Conservation (phyloP, 805 yeast species). For the Sporopachydermia lactativora region DNA sequence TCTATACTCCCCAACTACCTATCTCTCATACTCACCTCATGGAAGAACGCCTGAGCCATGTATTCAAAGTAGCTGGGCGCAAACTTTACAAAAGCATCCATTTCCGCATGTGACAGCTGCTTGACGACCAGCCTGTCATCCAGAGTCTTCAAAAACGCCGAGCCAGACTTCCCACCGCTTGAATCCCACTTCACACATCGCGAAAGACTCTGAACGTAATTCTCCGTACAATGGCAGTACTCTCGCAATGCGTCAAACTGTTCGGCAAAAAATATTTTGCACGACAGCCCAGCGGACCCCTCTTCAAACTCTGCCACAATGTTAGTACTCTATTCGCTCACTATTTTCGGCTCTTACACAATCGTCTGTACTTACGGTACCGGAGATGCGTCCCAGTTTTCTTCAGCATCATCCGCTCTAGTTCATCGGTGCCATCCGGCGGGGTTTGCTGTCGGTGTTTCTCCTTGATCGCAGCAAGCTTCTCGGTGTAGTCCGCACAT, state of each 20-base stretch:
- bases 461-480: conserved; percentile 15
- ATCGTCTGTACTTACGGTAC: conserved; percentile 33
- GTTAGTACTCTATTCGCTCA: neutral
- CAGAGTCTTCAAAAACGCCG: conserved; percentile 80
- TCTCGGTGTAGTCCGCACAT: conserved; percentile 65
- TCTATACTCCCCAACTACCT: neutral
- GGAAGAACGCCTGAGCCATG: conserved; percentile 89
- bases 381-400: conserved; percentile 81
- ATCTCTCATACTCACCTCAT: conserved; percentile 30
- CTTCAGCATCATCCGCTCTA: conserved; percentile 64
- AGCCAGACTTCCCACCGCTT: conserved; percentile 93
- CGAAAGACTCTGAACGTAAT: conserved; percentile 78
- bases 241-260: conserved; percentile 90
- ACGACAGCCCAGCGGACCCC: conserved; percentile 67
- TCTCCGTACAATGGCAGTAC: conserved; percentile 63
- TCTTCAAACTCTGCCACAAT: conserved; percentile 56
- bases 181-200: conserved; percentile 95
- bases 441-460: conserved; percentile 2
- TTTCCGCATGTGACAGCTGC: conserved; percentile 74
- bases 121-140: conserved; percentile 85
- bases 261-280: conserved; percentile 90
- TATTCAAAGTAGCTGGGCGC: conserved; percentile 96
- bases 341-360: neutral
- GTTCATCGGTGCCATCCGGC: conserved; percentile 16
- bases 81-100: conserved; percentile 87